These are phyloP conservation scores for Olyra latifolia DNA, from an alignment of 176 grass and related monocot genomes.

Conservation along the genomic window DNA sequence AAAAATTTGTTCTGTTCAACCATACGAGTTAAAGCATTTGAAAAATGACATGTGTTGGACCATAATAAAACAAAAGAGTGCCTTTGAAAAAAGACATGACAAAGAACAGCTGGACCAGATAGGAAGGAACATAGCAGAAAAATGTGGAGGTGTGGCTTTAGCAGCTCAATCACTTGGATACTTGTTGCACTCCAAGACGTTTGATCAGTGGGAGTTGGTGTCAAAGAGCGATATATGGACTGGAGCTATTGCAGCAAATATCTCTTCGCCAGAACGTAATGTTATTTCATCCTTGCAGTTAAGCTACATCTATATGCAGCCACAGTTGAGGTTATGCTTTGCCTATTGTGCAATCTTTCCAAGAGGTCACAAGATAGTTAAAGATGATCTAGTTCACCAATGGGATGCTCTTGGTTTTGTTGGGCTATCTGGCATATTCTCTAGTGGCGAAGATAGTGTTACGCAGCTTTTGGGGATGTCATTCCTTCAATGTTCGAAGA, in stretches of 20 bases:
- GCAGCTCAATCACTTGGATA: conserved; percentile 36
- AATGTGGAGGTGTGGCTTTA: conserved; percentile 34
- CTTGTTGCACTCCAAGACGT: neutral
- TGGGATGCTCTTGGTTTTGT: neutral
- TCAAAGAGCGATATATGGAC: too few species aligned
- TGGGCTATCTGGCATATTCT: neutral
- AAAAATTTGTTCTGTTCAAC: neutral
- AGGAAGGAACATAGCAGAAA: conserved; percentile 20
- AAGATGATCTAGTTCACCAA: conserved; percentile 14
- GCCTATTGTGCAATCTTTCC: neutral
- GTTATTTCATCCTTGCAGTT: conserved; percentile 31
- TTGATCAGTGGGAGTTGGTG: too few species aligned
- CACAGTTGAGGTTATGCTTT: neutral
- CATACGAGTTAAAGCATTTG: conserved; percentile 6
- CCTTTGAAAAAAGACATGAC: neutral
- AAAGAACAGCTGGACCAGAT: neutral
- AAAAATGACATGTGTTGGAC: conserved; percentile 22
- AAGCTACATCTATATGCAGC: conserved; percentile 10
- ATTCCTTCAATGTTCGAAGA: neutral
- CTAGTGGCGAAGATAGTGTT: neutral
- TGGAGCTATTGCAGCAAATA: too few species aligned
- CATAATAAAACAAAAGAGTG: conserved; percentile 26
- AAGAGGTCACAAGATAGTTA: neutral
- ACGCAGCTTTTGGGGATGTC: neutral
- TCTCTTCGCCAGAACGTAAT: neutral